Conservation (phyloP, 2,329 filamentous ascomycete species). For the Verticillium dahliae region DNA sequence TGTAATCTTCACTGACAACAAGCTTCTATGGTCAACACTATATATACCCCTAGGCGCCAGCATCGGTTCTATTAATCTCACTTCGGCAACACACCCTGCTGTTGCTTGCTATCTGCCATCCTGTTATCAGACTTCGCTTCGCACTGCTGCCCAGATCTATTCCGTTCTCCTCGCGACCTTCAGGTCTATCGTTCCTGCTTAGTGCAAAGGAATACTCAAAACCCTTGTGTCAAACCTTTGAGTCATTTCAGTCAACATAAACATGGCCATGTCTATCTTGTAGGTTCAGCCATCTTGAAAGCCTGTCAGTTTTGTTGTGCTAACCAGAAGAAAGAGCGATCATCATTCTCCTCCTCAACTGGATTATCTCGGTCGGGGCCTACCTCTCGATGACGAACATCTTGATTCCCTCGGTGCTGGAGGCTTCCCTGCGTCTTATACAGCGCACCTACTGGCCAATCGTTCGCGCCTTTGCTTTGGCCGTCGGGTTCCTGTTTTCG, state of each 20-base stretch:
- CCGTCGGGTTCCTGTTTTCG: not conserved
- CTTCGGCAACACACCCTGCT: too few relatives aligned
- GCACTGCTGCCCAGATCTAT: too few relatives aligned
- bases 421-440: not conserved
- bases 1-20: too few relatives aligned
- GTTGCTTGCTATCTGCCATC: too few relatives aligned
- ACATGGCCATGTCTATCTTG: not conserved
- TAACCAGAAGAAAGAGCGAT: not conserved
- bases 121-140: too few relatives aligned
- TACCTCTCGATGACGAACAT: not conserved
- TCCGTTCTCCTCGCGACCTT: too few relatives aligned
- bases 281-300: not conserved
- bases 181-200: too few relatives aligned
- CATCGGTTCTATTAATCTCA: too few relatives aligned
- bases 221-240: not conserved
- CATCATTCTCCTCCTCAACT: not conserved
- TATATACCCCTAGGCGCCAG: too few relatives aligned
- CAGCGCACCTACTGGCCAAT: not conserved
- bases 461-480: not conserved
- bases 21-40: too few relatives aligned
- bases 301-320: not conserved
- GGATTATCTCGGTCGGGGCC: not conserved
- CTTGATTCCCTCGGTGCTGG: not conserved
- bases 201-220: not conserved
- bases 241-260: not conserved